Conservation (phyloP, 2,329 filamentous ascomycete species). For the Botrytis medusae region DNA sequence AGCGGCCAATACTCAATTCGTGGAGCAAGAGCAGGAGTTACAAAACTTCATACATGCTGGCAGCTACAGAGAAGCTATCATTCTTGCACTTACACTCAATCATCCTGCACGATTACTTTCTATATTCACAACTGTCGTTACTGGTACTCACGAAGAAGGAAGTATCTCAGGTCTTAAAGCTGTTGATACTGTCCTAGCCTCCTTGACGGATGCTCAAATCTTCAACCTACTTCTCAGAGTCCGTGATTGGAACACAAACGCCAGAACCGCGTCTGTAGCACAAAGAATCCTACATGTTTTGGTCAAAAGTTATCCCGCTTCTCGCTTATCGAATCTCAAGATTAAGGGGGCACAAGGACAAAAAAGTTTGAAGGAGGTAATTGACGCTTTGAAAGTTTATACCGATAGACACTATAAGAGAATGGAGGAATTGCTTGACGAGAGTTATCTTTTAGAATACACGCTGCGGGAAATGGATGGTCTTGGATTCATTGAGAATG, state of each 20-base stretch:
- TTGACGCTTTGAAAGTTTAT: constrained; percentile 85
- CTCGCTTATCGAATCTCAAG: constrained; percentile 70
- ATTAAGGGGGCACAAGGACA: constrained; percentile 57
- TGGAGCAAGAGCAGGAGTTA: constrained; percentile 92
- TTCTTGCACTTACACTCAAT: constrained; percentile 87
- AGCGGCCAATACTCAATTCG: constrained; percentile 71
- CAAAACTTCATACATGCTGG: constrained; percentile 88
- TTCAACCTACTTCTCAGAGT: constrained; percentile 78
- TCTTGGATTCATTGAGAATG: constrained; percentile 31
- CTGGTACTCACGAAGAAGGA: constrained; percentile 58
- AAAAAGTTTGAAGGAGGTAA: constrained; percentile 74
- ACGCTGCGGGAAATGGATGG: constrained; percentile 87
- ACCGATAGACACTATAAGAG: constrained; percentile 91
- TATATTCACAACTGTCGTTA: constrained; percentile 79
- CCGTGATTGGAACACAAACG: constrained; percentile 97
- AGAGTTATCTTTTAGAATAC: constrained; percentile 93
- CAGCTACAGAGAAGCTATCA: constrained; percentile 90
- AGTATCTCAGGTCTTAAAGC: constrained; percentile 64
- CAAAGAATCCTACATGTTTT: constrained; percentile 81
- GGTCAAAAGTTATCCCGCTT: constrained; percentile 77
- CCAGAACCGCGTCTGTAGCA: constrained; percentile 77
- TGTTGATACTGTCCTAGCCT: constrained; percentile 82
- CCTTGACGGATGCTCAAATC: constrained; percentile 79
- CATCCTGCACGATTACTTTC: constrained; percentile 84
- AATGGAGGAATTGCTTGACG: constrained; percentile 85